Evolutionary conservation across 495 filamentous ascomycete genomes (phyloP), one percentile per base, ranked within the genome.

Genomic region (Penicillium cosmopolitanum): DNA sequence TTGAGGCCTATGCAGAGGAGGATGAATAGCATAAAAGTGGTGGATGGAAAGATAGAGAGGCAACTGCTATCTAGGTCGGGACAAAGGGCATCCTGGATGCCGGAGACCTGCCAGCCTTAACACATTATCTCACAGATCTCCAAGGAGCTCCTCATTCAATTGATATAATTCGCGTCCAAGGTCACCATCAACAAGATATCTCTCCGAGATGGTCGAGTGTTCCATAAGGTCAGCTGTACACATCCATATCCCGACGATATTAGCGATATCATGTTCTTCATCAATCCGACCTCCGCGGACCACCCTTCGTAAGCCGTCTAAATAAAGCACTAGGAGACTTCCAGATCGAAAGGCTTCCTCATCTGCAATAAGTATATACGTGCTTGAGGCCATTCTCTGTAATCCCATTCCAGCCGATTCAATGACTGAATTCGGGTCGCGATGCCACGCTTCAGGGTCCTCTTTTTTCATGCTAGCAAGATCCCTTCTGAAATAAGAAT

Each of bases 181-280:
- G 12, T 61, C 36, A 16, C 35, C 58, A 28, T 21, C 43, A 3
- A 46, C 58, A 52, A 53, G 58, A 56, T 61, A 61, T 31, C 50
- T 56, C 8, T 61, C 58, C 31, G 35, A 47, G n/a, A 61, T n/a
- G 28, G 25, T 18, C 42, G 58, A 16, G 18, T 21, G 11, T 38
- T 56, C 25, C 34, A 52, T 23, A 12, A 61, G 34, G n/a, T 56
- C 52, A 48, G 9, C 11, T 2, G 51, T 36, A 2, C 25, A 21
- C 57, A 60, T 54, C 51, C 33, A 50, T 42, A 1, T 31, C n/a
- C 52, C 18, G n/a, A 51, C 18, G 12, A 60, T 47, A 55, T 43
- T 53, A 15, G 25, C 47, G 15, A 56, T 2, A 52, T 51, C 52
- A 43, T 60, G 34, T 23, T 47, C 52, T 15, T 47, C 23, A 46